Conservation (phyloP, 805 yeast genomes). For the Teunomyces atbi region DNA sequence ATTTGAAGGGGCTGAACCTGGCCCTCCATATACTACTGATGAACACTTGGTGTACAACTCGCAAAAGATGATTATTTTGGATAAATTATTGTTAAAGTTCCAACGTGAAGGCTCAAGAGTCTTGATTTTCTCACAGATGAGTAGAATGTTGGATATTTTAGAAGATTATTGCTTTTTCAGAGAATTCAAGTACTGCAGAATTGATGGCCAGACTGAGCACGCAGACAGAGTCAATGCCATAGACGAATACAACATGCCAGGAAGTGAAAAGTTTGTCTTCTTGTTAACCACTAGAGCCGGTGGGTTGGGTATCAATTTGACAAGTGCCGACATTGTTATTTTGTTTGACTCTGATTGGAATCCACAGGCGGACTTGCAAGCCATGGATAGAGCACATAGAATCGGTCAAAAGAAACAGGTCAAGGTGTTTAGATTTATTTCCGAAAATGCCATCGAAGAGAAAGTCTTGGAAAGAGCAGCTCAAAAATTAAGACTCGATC, state of each 20-base stretch:
- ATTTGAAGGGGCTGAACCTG: constrained; percentile 87
- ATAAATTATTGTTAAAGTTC: constrained; percentile 59
- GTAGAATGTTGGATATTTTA: constrained; percentile 73
- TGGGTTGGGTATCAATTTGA: constrained; percentile 82
- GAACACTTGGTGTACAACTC: constrained; percentile 76
- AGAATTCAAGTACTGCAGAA: constrained; percentile 69
- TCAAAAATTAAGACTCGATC: constrained; percentile 74
- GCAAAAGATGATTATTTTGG: constrained; percentile 69
- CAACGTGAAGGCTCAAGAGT: constrained; percentile 74
- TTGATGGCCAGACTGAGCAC: constrained; percentile 83
- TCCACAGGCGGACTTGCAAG: constrained; percentile 86
- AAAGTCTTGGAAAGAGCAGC: constrained; percentile 80
- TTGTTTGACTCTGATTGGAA: constrained; percentile 84
- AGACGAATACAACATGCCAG: constrained; percentile 79
- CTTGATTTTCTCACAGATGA: constrained; percentile 79
- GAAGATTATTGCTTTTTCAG: constrained; percentile 78
- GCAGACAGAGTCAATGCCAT: constrained; percentile 71
- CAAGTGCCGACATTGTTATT: constrained; percentile 76
- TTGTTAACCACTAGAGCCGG: constrained; percentile 84
- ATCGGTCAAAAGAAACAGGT: constrained; percentile 86
- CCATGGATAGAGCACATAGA: constrained; percentile 88
- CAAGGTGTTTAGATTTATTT: constrained; percentile 70
- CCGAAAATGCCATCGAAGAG: constrained; percentile 82
- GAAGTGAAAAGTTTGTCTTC: constrained; percentile 68
- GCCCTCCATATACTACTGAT: constrained; percentile 84